Conservation (phyloP, 495 filamentous ascomycete genomes). For the Trichoderma orchidacearum region DNA sequence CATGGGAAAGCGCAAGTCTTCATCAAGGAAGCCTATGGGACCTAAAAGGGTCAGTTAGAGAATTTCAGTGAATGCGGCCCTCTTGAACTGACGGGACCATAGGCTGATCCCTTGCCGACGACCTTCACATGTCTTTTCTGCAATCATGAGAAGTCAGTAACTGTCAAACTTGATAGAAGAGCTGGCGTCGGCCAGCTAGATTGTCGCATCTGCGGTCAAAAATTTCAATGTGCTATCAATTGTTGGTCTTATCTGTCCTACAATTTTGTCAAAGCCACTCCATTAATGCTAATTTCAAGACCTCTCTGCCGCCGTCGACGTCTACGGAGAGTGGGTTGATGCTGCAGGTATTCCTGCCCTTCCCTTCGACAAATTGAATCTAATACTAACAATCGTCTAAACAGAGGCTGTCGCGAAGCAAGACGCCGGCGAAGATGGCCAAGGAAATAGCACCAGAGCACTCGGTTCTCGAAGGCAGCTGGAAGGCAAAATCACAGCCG, state of each 20-base stretch:
- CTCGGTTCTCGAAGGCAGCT: background rate
- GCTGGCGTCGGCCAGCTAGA: constrained; percentile 65
- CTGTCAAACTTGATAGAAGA: constrained; percentile 86
- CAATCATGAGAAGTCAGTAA: constrained; percentile 87
- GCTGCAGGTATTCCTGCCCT: constrained; percentile 55
- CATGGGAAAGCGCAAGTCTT: constrained; percentile 93
- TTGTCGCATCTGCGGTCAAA: constrained; percentile 88
- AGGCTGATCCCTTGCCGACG: constrained; percentile 81
- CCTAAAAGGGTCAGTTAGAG: constrained; percentile 57
- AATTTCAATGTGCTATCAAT: constrained; percentile 83
- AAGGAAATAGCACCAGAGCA: constrained; percentile 16
- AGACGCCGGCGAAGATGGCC: constrained; percentile 14
- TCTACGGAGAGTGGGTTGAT: constrained; percentile 97
- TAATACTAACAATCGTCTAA: constrained; percentile 9
- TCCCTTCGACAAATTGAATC: no score
- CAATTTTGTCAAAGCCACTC: background rate
- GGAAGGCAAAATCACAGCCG: background rate
- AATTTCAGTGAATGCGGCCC: background rate
- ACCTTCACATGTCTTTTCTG: constrained; percentile 95
- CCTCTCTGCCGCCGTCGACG: constrained; percentile 79
- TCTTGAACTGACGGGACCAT: constrained; percentile 5
- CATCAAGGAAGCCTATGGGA: constrained; percentile 66
- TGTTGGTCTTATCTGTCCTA: constrained; percentile 39
- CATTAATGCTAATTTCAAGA: constrained; percentile 31
- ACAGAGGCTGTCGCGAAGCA: constrained; percentile 31